phyloP scores from a whole-genome alignment of 495 filamentous ascomycete species.

The Daldinia vernicosa region DNA sequence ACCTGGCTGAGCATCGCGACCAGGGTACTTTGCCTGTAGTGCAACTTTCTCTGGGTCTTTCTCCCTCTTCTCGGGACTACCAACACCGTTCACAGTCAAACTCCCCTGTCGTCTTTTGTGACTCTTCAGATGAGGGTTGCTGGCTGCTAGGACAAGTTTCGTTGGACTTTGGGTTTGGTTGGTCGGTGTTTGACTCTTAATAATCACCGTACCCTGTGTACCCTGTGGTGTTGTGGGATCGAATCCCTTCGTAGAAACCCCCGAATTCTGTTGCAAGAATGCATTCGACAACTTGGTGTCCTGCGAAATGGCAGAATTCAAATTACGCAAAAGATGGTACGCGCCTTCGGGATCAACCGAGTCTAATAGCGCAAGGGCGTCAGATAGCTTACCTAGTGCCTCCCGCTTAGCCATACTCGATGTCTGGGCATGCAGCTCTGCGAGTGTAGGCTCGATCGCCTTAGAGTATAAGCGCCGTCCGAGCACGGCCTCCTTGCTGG shows the following conservation, averaged over 20 bases:
- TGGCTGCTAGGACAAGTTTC: slow-evolving; percentile 75
- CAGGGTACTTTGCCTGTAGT: slow-evolving; percentile 58
- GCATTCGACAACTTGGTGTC: slow-evolving; percentile 53
- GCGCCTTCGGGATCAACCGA: slow-evolving; percentile 90
- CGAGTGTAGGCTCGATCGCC: slow-evolving; percentile 79
- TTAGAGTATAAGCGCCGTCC: slow-evolving; percentile 82
- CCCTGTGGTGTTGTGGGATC: slow-evolving; percentile 49
- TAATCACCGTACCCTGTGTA: slow-evolving; percentile 53
- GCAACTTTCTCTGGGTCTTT: slow-evolving; percentile 59
- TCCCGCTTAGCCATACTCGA: slow-evolving; percentile 78
- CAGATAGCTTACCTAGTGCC: slow-evolving; percentile 78
- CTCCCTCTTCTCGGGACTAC: slow-evolving; percentile 41
- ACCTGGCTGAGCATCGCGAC: slow-evolving; percentile 65
- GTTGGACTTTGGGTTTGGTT: slow-evolving; percentile 48
- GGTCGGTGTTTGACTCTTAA: slow-evolving; percentile 48
- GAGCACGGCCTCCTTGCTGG: slow-evolving; percentile 81
- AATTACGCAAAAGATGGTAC: slow-evolving; percentile 78
- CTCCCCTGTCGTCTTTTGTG: slow-evolving; percentile 75
- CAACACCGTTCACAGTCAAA: slow-evolving; percentile 47
- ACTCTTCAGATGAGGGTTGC: slow-evolving; percentile 84
- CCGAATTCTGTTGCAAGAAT: slow-evolving; percentile 42
- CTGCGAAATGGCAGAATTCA: slow-evolving; percentile 60
- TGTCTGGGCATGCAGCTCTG: slow-evolving; percentile 83
- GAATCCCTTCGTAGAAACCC: slow-evolving; percentile 22
- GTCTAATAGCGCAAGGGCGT: slow-evolving; percentile 86